phyloP scores from a whole-genome alignment of 257 asterid genomes.

The Solanum clarkiae region DNA sequence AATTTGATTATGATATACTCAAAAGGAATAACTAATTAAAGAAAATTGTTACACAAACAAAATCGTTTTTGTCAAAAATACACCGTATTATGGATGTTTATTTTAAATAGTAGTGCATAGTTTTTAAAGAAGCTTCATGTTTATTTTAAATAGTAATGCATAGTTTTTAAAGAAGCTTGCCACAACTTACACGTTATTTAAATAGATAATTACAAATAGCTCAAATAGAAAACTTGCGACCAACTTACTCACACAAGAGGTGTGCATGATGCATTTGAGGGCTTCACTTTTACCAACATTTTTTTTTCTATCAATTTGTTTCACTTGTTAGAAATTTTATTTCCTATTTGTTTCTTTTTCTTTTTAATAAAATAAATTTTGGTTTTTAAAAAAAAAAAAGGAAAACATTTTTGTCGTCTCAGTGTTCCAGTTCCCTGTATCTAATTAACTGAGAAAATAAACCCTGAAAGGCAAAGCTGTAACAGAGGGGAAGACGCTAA shows the following conservation, averaged over 20 bases:
- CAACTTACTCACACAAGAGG: too few species aligned
- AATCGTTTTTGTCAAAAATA: neutral
- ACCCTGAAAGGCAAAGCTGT: neutral
- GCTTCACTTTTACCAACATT: neutral
- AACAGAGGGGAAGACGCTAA: neutral
- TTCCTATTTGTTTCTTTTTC: neutral
- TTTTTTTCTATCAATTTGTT: neutral
- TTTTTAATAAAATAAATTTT: neutral
- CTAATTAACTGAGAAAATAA: neutral
- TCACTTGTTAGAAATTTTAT: neutral
- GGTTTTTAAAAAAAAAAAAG: neutral
- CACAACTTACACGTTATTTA: rapidly evolving
- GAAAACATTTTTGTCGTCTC: neutral
- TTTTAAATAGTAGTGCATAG: too few species aligned
- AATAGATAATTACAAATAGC: too few species aligned
- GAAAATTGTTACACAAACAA: neutral
- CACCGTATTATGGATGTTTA: neutral
- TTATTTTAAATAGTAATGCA: too few species aligned
- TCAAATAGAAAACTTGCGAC: too few species aligned
- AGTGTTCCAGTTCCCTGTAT: neutral
- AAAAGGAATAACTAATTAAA: neutral
- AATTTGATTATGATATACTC: neutral
- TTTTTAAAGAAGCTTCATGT: too few species aligned
- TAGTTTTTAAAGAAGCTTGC: too few species aligned
- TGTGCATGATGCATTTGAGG: neutral